Evolutionary conservation across 1,139 yeast species (phyloP), one percentile per base, ranked within the genome.

Genomic region (Yamadazyma atlantica): DNA sequence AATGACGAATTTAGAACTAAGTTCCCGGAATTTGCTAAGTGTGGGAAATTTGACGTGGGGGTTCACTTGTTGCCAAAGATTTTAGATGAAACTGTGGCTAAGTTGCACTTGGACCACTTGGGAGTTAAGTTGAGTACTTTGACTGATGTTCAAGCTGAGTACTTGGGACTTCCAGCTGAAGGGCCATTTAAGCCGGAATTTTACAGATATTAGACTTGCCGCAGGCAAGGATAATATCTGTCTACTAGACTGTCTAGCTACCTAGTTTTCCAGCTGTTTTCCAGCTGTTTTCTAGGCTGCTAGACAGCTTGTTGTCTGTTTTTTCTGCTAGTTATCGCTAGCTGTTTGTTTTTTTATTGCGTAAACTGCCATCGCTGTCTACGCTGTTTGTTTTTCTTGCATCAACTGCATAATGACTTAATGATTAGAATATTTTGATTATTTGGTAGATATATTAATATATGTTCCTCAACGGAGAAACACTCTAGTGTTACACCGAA

Each of bases 141-240:
- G 68, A 68, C 92, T 53, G 57, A 67, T 39, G 88, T 70, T 54
- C 99, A 92, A 82, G 82, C 96, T 58, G 96, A 89, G 53, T 92
- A 92, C 85, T 85, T 94, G 70, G 94, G 95, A 64, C 74, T 92
- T 57, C 90, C 97, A 62, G 65, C 70, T 61, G 86, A 83, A 70
- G 99, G 99, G 78, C 99, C 99, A 60, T 92, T 62, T 95, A 92
- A 92, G 85, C 84, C 96, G 64, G 98, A 92, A 60, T 87, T 83
- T 76, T 92, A 92, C 95, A 88, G 97, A 81, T 92, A 92, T 78
- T 92, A 88, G 48, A 31, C 35, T 19, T 19, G 22, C 6, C n/a
- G n/a, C n/a, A n/a, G n/a, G n/a, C n/a, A n/a, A n/a, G n/a, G n/a
- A n/a, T n/a, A n/a, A n/a, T n/a, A n/a, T n/a, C n/a, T n/a, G n/a